phyloP scores from a whole-genome alignment of 148 eudicot species.

The Vaccinium myrtillus region DNA sequence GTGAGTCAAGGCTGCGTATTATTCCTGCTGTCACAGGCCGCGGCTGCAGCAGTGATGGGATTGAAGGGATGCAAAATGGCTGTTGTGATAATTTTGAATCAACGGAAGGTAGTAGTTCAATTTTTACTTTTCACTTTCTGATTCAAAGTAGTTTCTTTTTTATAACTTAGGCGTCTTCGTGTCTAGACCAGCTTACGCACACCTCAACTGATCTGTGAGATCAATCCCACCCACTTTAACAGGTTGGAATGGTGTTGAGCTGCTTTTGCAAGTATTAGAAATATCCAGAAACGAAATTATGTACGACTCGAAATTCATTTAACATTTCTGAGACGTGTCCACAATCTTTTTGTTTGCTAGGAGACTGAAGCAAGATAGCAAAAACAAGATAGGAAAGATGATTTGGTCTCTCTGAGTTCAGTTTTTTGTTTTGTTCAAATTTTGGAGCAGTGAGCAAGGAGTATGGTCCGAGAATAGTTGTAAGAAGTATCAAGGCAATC shows the following conservation, averaged over 20 bases:
- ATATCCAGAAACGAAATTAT: neutral
- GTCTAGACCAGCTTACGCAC: neutral
- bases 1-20: conserved; percentile 27
- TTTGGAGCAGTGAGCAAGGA: conserved; percentile 26
- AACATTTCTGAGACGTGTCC: neutral
- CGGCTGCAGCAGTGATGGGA: conserved; percentile 11
- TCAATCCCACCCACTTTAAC: neutral
- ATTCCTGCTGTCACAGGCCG: conserved; percentile 9
- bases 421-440: neutral
- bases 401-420: neutral
- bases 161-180: neutral
- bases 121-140: neutral
- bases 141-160: neutral
- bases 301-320: neutral
- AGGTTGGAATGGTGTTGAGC: neutral
- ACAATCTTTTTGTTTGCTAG: neutral
- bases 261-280: neutral
- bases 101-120: conserved; percentile 19
- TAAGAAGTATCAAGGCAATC: conserved; percentile 53
- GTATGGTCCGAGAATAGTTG: conserved; percentile 56
- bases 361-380: neutral
- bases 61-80: conserved; percentile 11
- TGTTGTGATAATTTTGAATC: conserved; percentile 18
- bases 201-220: neutral
- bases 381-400: neutral